Conservation (phyloP, 2,329 filamentous ascomycete genomes). For the Fusarium brevicatenulatum region DNA sequence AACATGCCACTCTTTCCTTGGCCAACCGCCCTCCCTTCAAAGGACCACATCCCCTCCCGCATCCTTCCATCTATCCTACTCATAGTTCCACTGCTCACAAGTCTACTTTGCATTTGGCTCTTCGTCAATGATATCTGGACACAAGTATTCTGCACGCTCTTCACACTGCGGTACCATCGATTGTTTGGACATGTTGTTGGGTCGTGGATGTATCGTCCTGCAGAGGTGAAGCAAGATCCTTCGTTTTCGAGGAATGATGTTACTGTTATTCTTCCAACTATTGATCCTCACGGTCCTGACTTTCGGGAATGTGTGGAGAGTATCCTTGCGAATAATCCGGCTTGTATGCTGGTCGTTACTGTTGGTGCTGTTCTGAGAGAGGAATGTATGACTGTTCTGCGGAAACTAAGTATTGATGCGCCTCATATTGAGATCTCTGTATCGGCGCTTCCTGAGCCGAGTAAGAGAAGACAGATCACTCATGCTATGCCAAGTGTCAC, state of each 20-base stretch:
- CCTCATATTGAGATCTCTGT: constrained; percentile 45
- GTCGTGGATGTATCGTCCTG: constrained; percentile 54
- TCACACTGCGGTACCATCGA: constrained; percentile 56
- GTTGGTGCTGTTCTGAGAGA: constrained; percentile 48
- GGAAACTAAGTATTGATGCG: constrained; percentile 1
- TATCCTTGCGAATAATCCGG: constrained; percentile 53
- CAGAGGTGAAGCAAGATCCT: constrained; percentile 42
- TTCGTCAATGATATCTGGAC: constrained; percentile 28
- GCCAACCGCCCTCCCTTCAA: background rate
- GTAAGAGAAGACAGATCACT: constrained; percentile 61
- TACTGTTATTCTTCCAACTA: constrained; percentile 63
- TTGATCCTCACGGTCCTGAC: constrained; percentile 53
- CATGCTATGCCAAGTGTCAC: constrained; percentile 50
- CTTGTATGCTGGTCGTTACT: constrained; percentile 56
- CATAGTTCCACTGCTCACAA: background rate
- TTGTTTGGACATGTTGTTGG: constrained; percentile 56
- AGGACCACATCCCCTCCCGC: background rate
- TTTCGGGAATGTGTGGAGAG: constrained; percentile 56
- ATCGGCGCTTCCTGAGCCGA: constrained; percentile 48
- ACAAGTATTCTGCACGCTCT: constrained; percentile 41
- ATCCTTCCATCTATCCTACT: constrained; percentile 17
- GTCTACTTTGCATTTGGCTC: constrained; percentile 25
- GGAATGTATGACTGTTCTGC: constrained; percentile 27
- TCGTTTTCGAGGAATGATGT: constrained; percentile 52
- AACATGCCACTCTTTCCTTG: background rate